phyloP scores from a whole-genome alignment of 331 rosid genomes.

The Stylosanthes scabra region DNA sequence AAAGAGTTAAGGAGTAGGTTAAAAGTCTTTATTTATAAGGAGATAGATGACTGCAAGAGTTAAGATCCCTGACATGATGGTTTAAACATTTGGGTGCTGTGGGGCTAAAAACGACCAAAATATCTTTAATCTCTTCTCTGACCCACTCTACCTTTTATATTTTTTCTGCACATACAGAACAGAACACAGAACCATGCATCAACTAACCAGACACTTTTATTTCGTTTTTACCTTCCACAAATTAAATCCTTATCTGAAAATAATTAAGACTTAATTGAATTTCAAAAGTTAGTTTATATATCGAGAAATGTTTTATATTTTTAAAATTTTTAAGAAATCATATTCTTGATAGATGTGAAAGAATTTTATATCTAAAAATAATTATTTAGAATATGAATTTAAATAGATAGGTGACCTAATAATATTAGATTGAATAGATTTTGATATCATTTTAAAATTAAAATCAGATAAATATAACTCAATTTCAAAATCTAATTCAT shows the following conservation, averaged over 20 bases:
- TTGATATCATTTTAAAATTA: too few relatives aligned
- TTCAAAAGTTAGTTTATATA: too few relatives aligned
- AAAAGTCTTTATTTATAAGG: background rate
- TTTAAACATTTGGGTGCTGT: slow-evolving; percentile 45
- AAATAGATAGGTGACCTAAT: too few relatives aligned
- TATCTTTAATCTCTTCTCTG: slow-evolving; percentile 49
- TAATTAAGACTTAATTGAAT: too few relatives aligned
- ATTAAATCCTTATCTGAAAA: slow-evolving; percentile 18
- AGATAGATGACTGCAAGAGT: slow-evolving; percentile 28
- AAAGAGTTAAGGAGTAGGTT: slow-evolving; percentile 25
- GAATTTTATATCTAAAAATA: too few relatives aligned
- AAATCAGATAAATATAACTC: too few relatives aligned
- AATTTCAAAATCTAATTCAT: too few relatives aligned
- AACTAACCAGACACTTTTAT: slow-evolving; percentile 40
- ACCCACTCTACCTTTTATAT: slow-evolving; percentile 37
- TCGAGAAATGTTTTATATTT: too few relatives aligned
- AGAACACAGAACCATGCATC: slow-evolving; percentile 40
- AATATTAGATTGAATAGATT: too few relatives aligned
- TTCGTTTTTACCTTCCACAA: background rate
- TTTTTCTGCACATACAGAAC: slow-evolving; percentile 43
- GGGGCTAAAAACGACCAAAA: slow-evolving; percentile 52
- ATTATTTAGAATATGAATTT: too few relatives aligned
- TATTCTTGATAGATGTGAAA: too few relatives aligned
- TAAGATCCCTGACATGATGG: slow-evolving; percentile 16
- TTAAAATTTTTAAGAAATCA: too few relatives aligned